A percentile compares a stretch with the other conserved stretches of the same genome.
Conservation (phyloP, 352 stramenopile species). For the Lagenidium giganteum region DNA sequence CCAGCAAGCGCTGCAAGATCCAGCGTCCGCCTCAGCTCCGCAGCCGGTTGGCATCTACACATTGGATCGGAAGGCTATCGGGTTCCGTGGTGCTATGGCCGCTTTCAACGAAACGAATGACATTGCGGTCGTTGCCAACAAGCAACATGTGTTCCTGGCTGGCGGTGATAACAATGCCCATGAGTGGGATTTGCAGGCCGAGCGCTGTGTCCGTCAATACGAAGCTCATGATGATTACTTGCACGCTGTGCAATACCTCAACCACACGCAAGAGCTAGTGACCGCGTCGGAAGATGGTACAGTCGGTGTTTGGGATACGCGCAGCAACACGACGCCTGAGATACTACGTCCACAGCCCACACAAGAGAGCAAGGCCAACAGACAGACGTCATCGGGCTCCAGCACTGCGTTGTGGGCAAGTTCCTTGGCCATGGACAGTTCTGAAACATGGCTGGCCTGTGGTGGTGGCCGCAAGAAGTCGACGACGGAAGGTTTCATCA, state of each 20-base stretch:
- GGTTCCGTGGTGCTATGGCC: constrained; percentile 49
- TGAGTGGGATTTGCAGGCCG: constrained; percentile 47
- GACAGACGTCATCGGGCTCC: not conserved
- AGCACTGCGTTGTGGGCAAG: constrained; percentile 42
- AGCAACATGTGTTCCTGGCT: constrained; percentile 42
- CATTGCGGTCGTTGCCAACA: constrained; percentile 27
- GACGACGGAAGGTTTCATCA: constrained; percentile 38
- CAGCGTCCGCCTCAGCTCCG: constrained; percentile 6
- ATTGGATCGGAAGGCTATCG: constrained; percentile 46
- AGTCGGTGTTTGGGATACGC: constrained; percentile 72
- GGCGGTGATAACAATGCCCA: constrained; percentile 58
- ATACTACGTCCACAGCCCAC: constrained; percentile 44
- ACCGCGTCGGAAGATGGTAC: constrained; percentile 67
- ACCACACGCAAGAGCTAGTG: constrained; percentile 66
- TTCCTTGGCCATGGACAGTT: constrained; percentile 55
- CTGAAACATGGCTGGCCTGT: constrained; percentile 65
- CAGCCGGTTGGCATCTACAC: constrained; percentile 40
- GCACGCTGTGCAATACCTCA: constrained; percentile 54
- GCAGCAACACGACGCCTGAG: constrained; percentile 41
- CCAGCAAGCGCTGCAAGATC: constrained; percentile 26
- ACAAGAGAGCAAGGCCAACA: constrained; percentile 6
- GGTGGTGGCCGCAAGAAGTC: constrained; percentile 33
- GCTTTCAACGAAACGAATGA: constrained; percentile 68
- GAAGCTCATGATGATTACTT: constrained; percentile 57
- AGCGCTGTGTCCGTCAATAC: constrained; percentile 51